Evolutionary conservation across 2,329 filamentous ascomycete species (phyloP).

Genomic region (Xylaria hypoxylon): DNA sequence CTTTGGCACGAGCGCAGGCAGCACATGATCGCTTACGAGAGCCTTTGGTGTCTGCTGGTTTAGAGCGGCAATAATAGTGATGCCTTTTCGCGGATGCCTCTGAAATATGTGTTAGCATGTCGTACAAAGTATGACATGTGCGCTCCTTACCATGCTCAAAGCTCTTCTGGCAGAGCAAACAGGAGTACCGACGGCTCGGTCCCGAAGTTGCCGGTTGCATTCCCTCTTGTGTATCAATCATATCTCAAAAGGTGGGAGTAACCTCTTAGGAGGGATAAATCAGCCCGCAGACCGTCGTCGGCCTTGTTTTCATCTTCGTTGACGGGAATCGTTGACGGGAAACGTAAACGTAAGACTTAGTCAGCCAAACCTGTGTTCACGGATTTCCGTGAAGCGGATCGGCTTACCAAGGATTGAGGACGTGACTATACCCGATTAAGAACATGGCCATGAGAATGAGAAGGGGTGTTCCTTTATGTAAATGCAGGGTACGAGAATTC

Average conservation of each 20-base stretch:
- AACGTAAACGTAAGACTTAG: neutral
- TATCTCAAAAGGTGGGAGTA: neutral
- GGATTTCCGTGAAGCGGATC: conserved; percentile 22
- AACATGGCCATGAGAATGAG: neutral
- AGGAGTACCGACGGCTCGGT: neutral
- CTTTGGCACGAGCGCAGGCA: conserved; percentile 22
- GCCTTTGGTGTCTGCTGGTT: conserved; percentile 9
- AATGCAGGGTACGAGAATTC: no score
- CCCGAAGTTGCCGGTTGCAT: neutral
- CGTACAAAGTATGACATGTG: neutral
- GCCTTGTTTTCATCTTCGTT: neutral
- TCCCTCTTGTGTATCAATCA: neutral
- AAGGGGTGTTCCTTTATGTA: neutral
- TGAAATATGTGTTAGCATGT: conserved; percentile 7
- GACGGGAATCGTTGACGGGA: no score
- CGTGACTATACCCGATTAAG: conserved; percentile 7
- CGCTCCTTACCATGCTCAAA: conserved; percentile 24
- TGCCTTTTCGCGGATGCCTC: conserved; percentile 18
- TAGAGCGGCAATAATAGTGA: conserved; percentile 29
- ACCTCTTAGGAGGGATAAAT: neutral
- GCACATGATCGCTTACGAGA: conserved; percentile 23
- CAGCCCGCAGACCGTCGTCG: neutral
- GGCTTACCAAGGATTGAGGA: neutral
- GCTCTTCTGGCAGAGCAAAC: conserved; percentile 20
- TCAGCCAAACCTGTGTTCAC: conserved; percentile 12